Evolutionary conservation across 176 grass and related monocot species (phyloP).

Genomic region (Poa annua): DNA sequence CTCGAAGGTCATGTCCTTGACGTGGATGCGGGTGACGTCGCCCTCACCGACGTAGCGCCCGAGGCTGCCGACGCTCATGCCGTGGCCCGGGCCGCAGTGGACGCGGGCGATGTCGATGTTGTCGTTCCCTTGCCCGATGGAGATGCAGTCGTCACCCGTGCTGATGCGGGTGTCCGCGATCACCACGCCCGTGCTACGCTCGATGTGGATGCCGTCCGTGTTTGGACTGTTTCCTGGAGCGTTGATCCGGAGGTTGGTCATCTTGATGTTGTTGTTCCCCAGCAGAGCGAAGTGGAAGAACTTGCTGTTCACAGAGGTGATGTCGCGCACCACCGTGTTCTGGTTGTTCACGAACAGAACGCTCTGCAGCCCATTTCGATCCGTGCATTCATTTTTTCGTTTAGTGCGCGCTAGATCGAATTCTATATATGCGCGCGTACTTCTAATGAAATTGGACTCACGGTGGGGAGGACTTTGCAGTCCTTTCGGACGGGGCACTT

Average conservation of each 20-base stretch:
- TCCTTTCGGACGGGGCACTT: conserved; percentile 62
- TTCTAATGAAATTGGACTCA: conserved; percentile 9
- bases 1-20: conserved; percentile 50
- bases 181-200: conserved; percentile 47
- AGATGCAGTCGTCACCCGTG: conserved; percentile 83
- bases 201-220: conserved; percentile 84
- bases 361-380: conserved; percentile 23
- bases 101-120: conserved; percentile 42
- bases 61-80: conserved; percentile 72
- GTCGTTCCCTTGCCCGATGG: conserved; percentile 65
- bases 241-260: conserved; percentile 37
- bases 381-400: background rate
- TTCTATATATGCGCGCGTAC: background rate
- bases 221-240: conserved; percentile 65
- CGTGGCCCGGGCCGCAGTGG: conserved; percentile 67
- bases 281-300: conserved; percentile 80
- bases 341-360: conserved; percentile 53
- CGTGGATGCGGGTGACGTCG: conserved; percentile 51
- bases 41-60: conserved; percentile 56
- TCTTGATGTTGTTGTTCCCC: conserved; percentile 29
- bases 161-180: conserved; percentile 47
- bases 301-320: conserved; percentile 73
- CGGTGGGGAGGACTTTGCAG: conserved; percentile 77
- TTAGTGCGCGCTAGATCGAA: background rate
- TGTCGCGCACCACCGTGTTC: conserved; percentile 55